These are phyloP conservation scores for Aschersonia sp. DNA, from an alignment of 2,329 filamentous ascomycete genomes.

Conservation along the genomic window DNA sequence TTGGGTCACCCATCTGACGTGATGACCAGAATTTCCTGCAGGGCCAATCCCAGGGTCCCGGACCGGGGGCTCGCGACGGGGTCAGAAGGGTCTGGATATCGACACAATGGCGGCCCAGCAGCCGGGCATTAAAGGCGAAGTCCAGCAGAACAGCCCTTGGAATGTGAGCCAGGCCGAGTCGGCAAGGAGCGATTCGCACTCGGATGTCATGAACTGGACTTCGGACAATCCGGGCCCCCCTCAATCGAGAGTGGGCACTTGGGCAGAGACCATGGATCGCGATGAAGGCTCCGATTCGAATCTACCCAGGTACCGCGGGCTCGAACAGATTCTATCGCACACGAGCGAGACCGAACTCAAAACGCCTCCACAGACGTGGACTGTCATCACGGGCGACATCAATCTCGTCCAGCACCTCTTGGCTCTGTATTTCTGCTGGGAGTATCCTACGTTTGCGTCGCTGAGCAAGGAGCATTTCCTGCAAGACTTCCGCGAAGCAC, in stretches of 20 bases:
- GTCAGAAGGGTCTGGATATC: conserved; percentile 14
- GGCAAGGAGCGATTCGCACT: conserved; percentile 29
- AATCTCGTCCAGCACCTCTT: conserved; percentile 48
- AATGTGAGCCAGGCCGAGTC: conserved; percentile 31
- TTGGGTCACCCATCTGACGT: neutral
- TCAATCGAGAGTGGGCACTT: conserved; percentile 31
- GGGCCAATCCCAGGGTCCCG: conserved; percentile 14
- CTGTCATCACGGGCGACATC: conserved; percentile 41
- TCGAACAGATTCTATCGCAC: conserved; percentile 34
- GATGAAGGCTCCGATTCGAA: conserved; percentile 16
- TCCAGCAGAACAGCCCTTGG: conserved; percentile 33
- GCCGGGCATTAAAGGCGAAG: conserved; percentile 19
- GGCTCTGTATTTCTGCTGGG: conserved; percentile 59
- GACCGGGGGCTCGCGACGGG: conserved; percentile 1
- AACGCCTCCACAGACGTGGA: conserved; percentile 37
- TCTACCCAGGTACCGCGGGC: conserved; percentile 20
- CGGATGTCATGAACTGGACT: conserved; percentile 31
- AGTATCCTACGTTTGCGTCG: conserved; percentile 60
- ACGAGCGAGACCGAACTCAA: conserved; percentile 27
- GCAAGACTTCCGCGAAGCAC: conserved; percentile 45
- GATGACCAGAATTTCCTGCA: neutral
- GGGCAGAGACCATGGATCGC: conserved; percentile 29
- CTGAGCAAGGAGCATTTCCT: conserved; percentile 59
- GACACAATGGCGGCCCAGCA: conserved; percentile 13
- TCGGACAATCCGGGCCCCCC: conserved; percentile 22